A percentile compares a stretch with the other conserved stretches of the same genome.
phyloP scores from a whole-genome alignment of 1,139 yeast species.

The Magnusiomyces suaveolens region DNA sequence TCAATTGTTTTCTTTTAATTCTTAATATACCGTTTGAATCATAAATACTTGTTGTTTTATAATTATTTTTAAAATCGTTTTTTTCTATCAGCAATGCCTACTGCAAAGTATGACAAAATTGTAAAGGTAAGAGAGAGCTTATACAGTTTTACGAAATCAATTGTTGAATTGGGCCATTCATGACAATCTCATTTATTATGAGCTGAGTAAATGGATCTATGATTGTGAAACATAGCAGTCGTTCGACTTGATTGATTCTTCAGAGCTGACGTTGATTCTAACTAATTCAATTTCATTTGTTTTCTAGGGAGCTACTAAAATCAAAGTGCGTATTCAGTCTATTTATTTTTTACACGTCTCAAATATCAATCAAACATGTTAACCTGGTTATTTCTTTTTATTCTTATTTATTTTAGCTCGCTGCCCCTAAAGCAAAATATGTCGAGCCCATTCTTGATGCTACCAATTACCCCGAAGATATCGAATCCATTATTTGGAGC shows the following conservation, averaged over 20 bases:
- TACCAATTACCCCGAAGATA: slow-evolving; percentile 51
- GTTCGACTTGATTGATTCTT: too few relatives aligned
- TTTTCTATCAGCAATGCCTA: background rate
- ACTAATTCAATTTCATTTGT: too few relatives aligned
- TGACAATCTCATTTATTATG: too few relatives aligned
- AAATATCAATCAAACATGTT: slow-evolving; percentile 30
- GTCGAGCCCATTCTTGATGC: slow-evolving; percentile 85
- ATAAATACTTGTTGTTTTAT: background rate
- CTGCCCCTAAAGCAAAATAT: slow-evolving; percentile 98
- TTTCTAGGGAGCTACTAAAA: slow-evolving; percentile 56
- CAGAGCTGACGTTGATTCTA: too few relatives aligned
- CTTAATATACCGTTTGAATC: too few relatives aligned
- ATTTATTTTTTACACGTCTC: slow-evolving; percentile 16
- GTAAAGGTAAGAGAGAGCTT: slow-evolving; percentile 39
- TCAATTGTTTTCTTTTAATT: too few relatives aligned
- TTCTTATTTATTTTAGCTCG: slow-evolving; percentile 48
- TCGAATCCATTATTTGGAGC: slow-evolving; percentile 58
- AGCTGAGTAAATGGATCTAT: too few relatives aligned
- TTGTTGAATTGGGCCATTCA: background rate
- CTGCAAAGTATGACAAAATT: slow-evolving; percentile 38
- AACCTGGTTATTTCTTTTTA: background rate
- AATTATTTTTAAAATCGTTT: background rate
- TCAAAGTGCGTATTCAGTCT: slow-evolving; percentile 32
- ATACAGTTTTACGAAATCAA: background rate
- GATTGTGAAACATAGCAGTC: too few relatives aligned